Percentiles rank a stretch among this genome's conserved stretches.
Conservation (phyloP, 2,329 filamentous ascomycete species). For the Aspergillus neotritici region DNA sequence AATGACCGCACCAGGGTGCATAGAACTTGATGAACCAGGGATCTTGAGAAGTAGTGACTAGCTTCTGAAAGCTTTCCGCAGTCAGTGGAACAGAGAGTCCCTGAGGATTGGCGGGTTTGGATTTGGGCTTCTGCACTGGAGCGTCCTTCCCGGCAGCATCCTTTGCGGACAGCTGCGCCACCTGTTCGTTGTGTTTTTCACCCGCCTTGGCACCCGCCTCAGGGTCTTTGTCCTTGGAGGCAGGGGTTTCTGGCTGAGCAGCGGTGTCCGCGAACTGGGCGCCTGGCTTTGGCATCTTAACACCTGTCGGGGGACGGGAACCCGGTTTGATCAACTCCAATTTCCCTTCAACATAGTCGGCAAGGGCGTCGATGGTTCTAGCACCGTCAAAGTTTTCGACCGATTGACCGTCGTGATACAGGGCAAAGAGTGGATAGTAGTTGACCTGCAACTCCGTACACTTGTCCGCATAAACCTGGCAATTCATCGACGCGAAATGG, state of each 20-base stretch:
- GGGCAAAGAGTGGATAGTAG: constrained; percentile 68
- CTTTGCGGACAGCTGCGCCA: constrained; percentile 20
- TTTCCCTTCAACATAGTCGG: constrained; percentile 65
- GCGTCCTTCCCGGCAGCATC: constrained; percentile 31
- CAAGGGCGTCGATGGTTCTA: constrained; percentile 62
- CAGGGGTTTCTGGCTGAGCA: constrained; percentile 33
- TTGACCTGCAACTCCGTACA: constrained; percentile 63
- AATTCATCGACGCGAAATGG: constrained; percentile 81
- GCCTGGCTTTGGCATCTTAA: constrained; percentile 67
- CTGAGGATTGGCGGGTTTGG: constrained; percentile 62
- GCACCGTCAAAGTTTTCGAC: constrained; percentile 60
- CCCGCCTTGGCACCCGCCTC: constrained; percentile 35
- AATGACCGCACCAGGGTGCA: constrained; percentile 94
- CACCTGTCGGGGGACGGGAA: constrained; percentile 61
- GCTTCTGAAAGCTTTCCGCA: constrained; percentile 76
- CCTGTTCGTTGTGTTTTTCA: constrained; percentile 40
- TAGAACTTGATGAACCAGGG: constrained; percentile 99
- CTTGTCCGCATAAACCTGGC: constrained; percentile 72
- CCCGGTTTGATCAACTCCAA: constrained; percentile 76
- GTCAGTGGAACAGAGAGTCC: constrained; percentile 71
- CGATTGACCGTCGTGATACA: constrained; percentile 73
- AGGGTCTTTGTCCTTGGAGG: constrained; percentile 41
- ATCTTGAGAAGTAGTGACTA: constrained; percentile 80
- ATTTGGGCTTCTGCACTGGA: constrained; percentile 39
- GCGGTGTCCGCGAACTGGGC: constrained; percentile 48